Base-by-base conservation (phyloP, 495 filamentous ascomycete species). In the Talaromyces liani region DNA sequence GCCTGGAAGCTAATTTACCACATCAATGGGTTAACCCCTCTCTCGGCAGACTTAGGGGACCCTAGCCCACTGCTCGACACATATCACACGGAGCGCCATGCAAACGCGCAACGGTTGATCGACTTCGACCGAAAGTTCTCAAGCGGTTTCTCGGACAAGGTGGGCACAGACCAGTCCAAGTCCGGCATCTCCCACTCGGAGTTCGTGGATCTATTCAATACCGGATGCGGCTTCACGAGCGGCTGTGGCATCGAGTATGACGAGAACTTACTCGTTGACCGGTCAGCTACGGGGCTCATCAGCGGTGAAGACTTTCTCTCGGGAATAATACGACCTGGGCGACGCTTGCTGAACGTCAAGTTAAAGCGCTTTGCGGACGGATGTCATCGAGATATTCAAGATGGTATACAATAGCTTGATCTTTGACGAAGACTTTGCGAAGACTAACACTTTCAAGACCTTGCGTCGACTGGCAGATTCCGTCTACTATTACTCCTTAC, bases 41-140 rank as follows among this genome's bases (percentile, higher is more conserved):
- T 86, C 88, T 2, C 73, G 84, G 58, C 82, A 82, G 29, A 82
- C 75, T 18, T 6, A 18, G 5, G 69, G 78, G 0, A 74, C 80
- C 31, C 78, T 73, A 1, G 74, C 77, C 2, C 33, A 8, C 76
- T 92, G 24, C 78, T 93, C 4, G 75, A 77, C 33, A 91, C 89
- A 5, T 93, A 93, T 73, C 79, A 88, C 67, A 73, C 75, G 0
- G 90, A 92, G 67, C 81, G 90, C 3, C 83, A 85, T 33, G 78
- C 77, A 9, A 82, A 92, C 49, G 90, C 90, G 4, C 81, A 89
- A 63, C 83, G 89, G 60, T 80, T 93, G 8, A 89, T 93, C 54
- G 82, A 82, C 33, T 93, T 92, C 63, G 89, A 92, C 64, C 33
- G 33, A 36, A 36, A 36, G 33, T 36, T 6, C 33, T 36, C 33